phyloP scores from a whole-genome alignment of 805 yeast genomes.

The Hanseniaspora pseudoguilliermondii region DNA sequence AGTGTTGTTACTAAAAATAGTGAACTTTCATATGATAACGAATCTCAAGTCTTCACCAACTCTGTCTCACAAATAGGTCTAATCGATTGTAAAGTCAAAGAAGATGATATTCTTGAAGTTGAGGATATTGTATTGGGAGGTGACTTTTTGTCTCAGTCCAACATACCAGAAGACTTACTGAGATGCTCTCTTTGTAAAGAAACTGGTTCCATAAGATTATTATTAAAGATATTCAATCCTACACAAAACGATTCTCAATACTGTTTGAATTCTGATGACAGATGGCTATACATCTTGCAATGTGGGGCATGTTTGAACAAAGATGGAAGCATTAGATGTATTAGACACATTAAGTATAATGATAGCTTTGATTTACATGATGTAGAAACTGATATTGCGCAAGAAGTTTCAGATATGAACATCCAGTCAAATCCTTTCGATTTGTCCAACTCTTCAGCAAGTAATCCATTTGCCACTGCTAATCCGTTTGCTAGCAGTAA shows the following conservation, averaged over 20 bases:
- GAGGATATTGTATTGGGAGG: constrained; percentile 81
- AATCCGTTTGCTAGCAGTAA: constrained; percentile 19
- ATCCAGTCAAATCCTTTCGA: constrained; percentile 18
- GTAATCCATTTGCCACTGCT: background rate
- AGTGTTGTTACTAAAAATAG: constrained; percentile 20
- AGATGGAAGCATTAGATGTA: constrained; percentile 58
- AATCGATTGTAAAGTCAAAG: constrained; percentile 47
- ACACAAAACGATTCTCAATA: constrained; percentile 32
- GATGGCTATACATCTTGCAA: constrained; percentile 68
- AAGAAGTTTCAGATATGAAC: constrained; percentile 20
- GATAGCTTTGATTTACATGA: constrained; percentile 25
- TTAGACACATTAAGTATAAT: constrained; percentile 63
- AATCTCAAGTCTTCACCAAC: constrained; percentile 19
- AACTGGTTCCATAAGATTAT: constrained; percentile 42
- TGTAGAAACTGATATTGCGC: constrained; percentile 33
- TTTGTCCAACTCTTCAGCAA: background rate
- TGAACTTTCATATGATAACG: constrained; percentile 12
- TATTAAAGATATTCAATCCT: constrained; percentile 74
- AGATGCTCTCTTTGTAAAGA: constrained; percentile 53
- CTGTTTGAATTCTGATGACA: constrained; percentile 51
- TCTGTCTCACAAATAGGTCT: constrained; percentile 43
- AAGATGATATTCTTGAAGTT: constrained; percentile 32
- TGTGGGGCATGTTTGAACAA: constrained; percentile 64
- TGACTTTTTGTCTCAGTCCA: constrained; percentile 14
- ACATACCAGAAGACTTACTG: constrained; percentile 38